Evolutionary conservation across 495 filamentous ascomycete genomes (phyloP).

Genomic region (Chaetomium tenue): DNA sequence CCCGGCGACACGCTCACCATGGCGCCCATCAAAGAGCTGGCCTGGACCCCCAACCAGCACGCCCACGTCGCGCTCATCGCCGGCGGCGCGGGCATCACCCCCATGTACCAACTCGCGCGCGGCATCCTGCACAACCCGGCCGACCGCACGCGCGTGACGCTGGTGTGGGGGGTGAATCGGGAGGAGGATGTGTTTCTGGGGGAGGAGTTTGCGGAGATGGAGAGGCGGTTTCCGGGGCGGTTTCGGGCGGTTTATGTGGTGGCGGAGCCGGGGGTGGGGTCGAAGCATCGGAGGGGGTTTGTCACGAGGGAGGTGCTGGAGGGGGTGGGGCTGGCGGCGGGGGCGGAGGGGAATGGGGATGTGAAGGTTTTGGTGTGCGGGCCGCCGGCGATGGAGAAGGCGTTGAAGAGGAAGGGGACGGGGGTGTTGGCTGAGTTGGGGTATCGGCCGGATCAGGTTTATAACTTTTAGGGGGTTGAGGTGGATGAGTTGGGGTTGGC

Average conservation of each 20-base stretch:
- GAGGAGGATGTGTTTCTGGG: slow-evolving; percentile 60
- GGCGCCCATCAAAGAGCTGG: slow-evolving; percentile 49
- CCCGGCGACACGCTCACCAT: slow-evolving; percentile 60
- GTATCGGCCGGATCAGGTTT: slow-evolving; percentile 54
- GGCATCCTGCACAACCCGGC: slow-evolving; percentile 61
- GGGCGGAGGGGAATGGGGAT: slow-evolving; percentile 36
- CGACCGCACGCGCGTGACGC: slow-evolving; percentile 60
- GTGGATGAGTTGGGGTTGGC: neutral
- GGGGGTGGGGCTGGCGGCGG: slow-evolving; percentile 43
- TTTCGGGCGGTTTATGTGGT: slow-evolving; percentile 63
- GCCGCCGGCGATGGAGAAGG: slow-evolving; percentile 60
- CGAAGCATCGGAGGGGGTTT: slow-evolving; percentile 51
- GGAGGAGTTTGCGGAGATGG: slow-evolving; percentile 53
- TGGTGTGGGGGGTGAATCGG: slow-evolving; percentile 65
- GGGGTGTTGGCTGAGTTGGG: slow-evolving; percentile 55
- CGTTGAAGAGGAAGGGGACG: slow-evolving; percentile 44
- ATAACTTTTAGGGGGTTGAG: slow-evolving; percentile 46
- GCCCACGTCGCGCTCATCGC: slow-evolving; percentile 58
- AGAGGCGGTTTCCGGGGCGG: slow-evolving; percentile 53
- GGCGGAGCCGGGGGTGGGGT: slow-evolving; percentile 45
- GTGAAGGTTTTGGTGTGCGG: slow-evolving; percentile 67
- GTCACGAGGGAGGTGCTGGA: slow-evolving; percentile 57
- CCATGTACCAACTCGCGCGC: slow-evolving; percentile 59
- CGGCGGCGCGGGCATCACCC: slow-evolving; percentile 64
- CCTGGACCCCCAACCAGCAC: slow-evolving; percentile 57